Conservation (phyloP, 441 rosid genomes). For the Jatropha podagrica region DNA sequence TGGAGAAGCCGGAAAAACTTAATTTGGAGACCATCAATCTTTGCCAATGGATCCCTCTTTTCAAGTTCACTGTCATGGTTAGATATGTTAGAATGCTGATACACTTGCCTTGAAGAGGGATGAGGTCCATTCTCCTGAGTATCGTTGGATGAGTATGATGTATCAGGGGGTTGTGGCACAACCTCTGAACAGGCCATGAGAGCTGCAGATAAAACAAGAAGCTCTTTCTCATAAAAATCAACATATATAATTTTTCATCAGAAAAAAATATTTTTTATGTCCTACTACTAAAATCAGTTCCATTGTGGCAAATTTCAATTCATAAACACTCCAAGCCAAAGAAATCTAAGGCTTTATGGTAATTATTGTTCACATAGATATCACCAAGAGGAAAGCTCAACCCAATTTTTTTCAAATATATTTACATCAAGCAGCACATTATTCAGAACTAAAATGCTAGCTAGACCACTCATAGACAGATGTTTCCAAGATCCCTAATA, state of each 20-base stretch:
- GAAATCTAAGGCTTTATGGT: not conserved
- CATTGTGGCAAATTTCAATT: not conserved
- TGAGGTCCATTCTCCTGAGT: constrained; percentile 39
- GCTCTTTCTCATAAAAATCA: constrained; percentile 12
- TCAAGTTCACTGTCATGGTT: constrained; percentile 25
- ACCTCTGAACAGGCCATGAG: constrained; percentile 30
- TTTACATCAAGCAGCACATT: not conserved
- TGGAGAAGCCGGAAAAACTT: constrained; percentile 70
- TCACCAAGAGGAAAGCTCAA: not conserved
- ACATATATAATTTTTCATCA: not conserved
- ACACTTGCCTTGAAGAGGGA: constrained; percentile 39
- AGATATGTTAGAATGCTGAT: constrained; percentile 40
- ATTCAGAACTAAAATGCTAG: not conserved
- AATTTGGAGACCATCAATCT: constrained; percentile 65
- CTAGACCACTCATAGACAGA: not conserved
- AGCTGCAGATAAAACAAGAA: constrained; percentile 36
- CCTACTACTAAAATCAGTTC: not conserved
- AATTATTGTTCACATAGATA: not conserved
- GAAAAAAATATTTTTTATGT: not conserved
- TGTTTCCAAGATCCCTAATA: not conserved
- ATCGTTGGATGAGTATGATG: constrained; percentile 40
- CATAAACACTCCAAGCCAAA: not conserved
- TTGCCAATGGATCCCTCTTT: constrained; percentile 51
- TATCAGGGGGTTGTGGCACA: constrained; percentile 35
- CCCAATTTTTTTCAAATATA: constrained; percentile 10